phyloP scores from a whole-genome alignment of 2,329 filamentous ascomycete genomes.

The Sporothrix globosa region DNA sequence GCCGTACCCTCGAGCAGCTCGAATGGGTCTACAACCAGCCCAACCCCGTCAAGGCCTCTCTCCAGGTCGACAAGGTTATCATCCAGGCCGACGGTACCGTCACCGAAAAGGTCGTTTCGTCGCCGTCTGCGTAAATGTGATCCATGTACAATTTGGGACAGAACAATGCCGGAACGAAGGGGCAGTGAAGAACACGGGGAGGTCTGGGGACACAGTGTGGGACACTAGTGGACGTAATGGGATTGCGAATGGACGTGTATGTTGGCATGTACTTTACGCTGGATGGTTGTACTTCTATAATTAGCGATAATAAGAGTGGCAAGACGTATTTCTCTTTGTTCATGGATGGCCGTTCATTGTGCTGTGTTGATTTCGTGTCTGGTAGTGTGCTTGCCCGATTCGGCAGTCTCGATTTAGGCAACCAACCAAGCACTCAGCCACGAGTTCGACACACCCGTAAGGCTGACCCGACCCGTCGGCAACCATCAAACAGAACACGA shows the following conservation, averaged over 20 bases:
- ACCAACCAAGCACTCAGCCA: neutral
- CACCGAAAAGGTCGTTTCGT: constrained; percentile 48
- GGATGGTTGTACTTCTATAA: too few relatives aligned
- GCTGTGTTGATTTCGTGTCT: neutral
- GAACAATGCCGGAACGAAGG: neutral
- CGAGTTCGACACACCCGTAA: neutral
- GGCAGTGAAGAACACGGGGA: neutral
- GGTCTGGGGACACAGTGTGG: neutral
- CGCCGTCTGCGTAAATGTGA: neutral
- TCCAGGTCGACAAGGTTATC: constrained; percentile 53
- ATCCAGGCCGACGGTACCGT: constrained; percentile 52
- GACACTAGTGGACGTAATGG: neutral
- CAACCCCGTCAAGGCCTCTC: constrained; percentile 55
- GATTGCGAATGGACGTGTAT: neutral
- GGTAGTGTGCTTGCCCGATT: neutral
- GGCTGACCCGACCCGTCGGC: too few relatives aligned
- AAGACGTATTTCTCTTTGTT: too few relatives aligned
- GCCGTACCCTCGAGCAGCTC: constrained; percentile 53
- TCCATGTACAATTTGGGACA: neutral
- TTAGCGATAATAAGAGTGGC: neutral
- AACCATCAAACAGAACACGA: neutral
- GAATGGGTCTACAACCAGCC: constrained; percentile 56
- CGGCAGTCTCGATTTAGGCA: neutral
- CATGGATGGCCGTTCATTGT: neutral
- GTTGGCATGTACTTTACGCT: too few relatives aligned